Percentiles rank a stretch among this genome's conserved stretches.
phyloP scores from a whole-genome alignment of 1,284 basidiomycete species.

The Sporisorium iseilematis-ciliati region DNA sequence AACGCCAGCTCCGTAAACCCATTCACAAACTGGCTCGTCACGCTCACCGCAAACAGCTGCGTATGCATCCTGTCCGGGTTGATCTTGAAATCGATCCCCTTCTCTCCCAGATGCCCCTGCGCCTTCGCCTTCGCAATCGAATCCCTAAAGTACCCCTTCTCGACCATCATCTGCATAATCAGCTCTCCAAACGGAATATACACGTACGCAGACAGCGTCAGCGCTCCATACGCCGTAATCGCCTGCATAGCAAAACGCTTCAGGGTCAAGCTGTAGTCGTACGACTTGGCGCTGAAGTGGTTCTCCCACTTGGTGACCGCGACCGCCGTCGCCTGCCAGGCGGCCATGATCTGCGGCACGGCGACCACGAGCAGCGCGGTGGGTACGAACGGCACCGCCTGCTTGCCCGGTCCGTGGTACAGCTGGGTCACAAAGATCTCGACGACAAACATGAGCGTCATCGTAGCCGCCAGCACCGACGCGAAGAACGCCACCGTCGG shows the following conservation, averaged over 20 bases:
- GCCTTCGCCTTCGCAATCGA: constrained; percentile 50
- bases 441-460: constrained; percentile 69
- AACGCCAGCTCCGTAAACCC: constrained; percentile 86
- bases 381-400: constrained; percentile 80
- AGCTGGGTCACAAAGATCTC: constrained; percentile 69
- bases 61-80: constrained; percentile 80
- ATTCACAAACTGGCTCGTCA: constrained; percentile 89
- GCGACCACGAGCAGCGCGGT: constrained; percentile 85
- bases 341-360: constrained; percentile 84
- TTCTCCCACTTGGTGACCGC: constrained; percentile 85
- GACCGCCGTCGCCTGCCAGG: constrained; percentile 80
- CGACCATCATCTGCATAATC: constrained; percentile 62
- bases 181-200: constrained; percentile 69
- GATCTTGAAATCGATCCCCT: constrained; percentile 69
- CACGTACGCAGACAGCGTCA: constrained; percentile 65
- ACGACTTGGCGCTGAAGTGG: constrained; percentile 77
- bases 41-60: constrained; percentile 94
- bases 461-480: constrained; percentile 75
- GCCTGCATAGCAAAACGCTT: constrained; percentile 91
- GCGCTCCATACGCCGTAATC: constrained; percentile 82
- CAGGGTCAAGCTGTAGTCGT: constrained; percentile 84
- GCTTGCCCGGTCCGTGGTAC: constrained; percentile 84
- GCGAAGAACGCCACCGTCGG: constrained; percentile 85
- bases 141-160: constrained; percentile 58
- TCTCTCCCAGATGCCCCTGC: constrained; percentile 49